These are phyloP conservation scores for Gryganskiella cystojenkinii DNA, from an alignment of 192 early-diverging fungal species.

Conservation along the genomic window DNA sequence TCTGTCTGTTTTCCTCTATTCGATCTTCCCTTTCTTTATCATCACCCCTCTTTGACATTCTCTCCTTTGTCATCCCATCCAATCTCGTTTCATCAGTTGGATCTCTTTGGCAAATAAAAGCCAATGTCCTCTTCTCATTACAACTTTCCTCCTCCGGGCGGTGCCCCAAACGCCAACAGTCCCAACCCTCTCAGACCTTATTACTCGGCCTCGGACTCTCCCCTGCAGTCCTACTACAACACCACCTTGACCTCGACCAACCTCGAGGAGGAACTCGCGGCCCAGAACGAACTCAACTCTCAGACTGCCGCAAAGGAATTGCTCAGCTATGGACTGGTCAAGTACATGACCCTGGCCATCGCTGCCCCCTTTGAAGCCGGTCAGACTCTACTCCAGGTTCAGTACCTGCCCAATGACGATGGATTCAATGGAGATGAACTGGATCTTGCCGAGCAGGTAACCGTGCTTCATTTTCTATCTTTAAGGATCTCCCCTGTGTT, in stretches of 20 bases:
- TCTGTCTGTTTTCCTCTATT: too few species aligned
- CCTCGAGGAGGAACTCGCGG: slow-evolving; percentile 16
- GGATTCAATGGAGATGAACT: slow-evolving; percentile 51
- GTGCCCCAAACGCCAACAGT: slow-evolving; percentile 34
- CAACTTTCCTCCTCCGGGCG: slow-evolving; percentile 40
- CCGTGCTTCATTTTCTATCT: not conserved
- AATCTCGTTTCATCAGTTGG: too few species aligned
- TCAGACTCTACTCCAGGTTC: slow-evolving; percentile 81
- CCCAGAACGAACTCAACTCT: slow-evolving; percentile 33
- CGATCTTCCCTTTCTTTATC: too few species aligned
- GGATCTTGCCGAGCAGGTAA: slow-evolving; percentile 53
- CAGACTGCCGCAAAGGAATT: slow-evolving; percentile 64
- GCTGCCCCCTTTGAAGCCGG: slow-evolving; percentile 72
- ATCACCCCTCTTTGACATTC: too few species aligned
- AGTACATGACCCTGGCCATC: slow-evolving; percentile 68
- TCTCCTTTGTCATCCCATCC: too few species aligned
- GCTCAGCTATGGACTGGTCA: slow-evolving; percentile 69
- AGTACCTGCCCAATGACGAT: slow-evolving; percentile 73
- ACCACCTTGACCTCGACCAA: not conserved
- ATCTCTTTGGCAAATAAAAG: too few species aligned
- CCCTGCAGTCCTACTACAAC: slow-evolving; percentile 35
- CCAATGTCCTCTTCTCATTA: slow-evolving; percentile 4
- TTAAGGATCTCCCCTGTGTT: not conserved
- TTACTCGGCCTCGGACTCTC: slow-evolving; percentile 21
- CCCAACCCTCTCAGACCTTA: slow-evolving; percentile 20